phyloP scores from a whole-genome alignment of 2,329 filamentous ascomycete species.

The Aspergillus luchuensis region DNA sequence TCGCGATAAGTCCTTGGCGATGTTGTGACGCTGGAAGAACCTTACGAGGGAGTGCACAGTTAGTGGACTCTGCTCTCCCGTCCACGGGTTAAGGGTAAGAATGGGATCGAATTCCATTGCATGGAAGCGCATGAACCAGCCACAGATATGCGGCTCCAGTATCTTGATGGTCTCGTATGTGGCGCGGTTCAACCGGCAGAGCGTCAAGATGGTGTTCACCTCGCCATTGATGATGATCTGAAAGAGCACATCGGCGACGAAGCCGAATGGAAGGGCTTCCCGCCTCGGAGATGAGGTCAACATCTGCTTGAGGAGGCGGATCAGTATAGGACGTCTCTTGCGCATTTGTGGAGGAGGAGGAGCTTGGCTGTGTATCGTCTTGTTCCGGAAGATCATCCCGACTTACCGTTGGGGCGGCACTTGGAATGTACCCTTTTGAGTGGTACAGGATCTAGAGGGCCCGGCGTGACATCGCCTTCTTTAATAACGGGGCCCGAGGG shows the following conservation, averaged over 20 bases:
- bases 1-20: conserved; percentile 23
- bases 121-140: conserved; percentile 38
- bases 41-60: conserved; percentile 27
- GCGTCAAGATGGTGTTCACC: conserved; percentile 22
- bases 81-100: conserved; percentile 44
- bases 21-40: conserved; percentile 27
- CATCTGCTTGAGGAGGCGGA: conserved; percentile 13
- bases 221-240: conserved; percentile 33
- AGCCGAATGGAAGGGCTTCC: conserved; percentile 23
- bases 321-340: conserved; percentile 14
- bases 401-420: conserved; percentile 8
- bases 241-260: conserved; percentile 32
- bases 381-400: conserved; percentile 11
- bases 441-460: conserved; percentile 1
- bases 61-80: conserved; percentile 23
- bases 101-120: conserved; percentile 62
- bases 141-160: conserved; percentile 31
- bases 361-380: conserved; percentile 6
- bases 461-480: conserved; percentile 14
- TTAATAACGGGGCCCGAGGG: conserved; percentile 6
- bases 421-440: not conserved
- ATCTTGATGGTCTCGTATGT: conserved; percentile 30
- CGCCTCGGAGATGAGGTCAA: conserved; percentile 12
- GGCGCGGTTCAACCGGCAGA: conserved; percentile 30
- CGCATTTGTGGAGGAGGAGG: conserved; percentile 5